Base-by-base conservation (phyloP, 2,329 filamentous ascomycete genomes). In the Penicillium nordicum region DNA sequence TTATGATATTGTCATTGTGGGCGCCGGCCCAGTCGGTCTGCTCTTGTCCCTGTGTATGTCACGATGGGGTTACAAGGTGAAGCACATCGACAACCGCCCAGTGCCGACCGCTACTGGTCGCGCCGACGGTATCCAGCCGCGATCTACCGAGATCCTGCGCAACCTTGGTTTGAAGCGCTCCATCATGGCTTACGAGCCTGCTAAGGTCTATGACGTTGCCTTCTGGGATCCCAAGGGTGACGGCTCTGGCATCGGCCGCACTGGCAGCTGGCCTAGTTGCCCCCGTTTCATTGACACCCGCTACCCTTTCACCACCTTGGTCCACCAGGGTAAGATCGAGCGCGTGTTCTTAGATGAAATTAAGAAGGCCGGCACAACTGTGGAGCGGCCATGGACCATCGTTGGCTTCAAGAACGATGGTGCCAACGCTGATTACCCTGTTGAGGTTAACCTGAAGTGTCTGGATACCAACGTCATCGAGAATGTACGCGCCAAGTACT, bases 31-130 rank as follows among this genome's bases (percentile, higher is more conserved):
- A 4, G 91, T 92, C 40, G 92, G 92, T 53, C 83, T 96, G 56
- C 87, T 95, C 76, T 82, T 96, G 25, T 94, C 91, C 9, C 92
- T 92, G 30, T 93, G 89, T 71, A 83, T 97, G 59, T 89, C 90
- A 58, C 83, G 92, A 78, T 96, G 92, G 90, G 92, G 92, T 21
- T 97, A 96, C 80, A 91, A 86, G 73, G 90, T 97, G 74, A 96
- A 93, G 80, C 91, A 96, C 76, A 91, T 96, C 69, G 92, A 96
- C 77, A 96, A 95, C 76, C 84, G 92, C 57, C 81, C 90, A 2
- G 89, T 93, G 68, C 92, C 92, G 16, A 96, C 92, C 12, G 79
- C 85, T 2, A 96, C 91, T 21, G 92, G 92, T 51, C 89, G 92
- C 62, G 92, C 92, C 54, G 92, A 96, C 75, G 92, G 91, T 60